Percentiles rank a stretch among this genome's conserved stretches.
phyloP scores from a whole-genome alignment of 129 eudicot genomes.

The sunflower (Helianthus annuus) region HanXRQr2.0-SUNRISE NC_035443.2:130679441-130679940 shows the following conservation, averaged over 20 bases:
- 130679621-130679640: neutral
- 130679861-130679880: slow-evolving; percentile 33
- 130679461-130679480: slow-evolving; percentile 38
- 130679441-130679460: slow-evolving; percentile 28
- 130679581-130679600: too few species aligned
- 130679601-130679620: too few species aligned
- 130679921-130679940: slow-evolving; percentile 47
- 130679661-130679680: neutral
- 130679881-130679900: slow-evolving; percentile 50
- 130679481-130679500: slow-evolving; percentile 39
- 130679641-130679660: neutral
- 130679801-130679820: slow-evolving; percentile 43
- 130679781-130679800: slow-evolving; percentile 42
- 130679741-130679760: slow-evolving; percentile 19
- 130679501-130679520: slow-evolving; percentile 59
- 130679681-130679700: slow-evolving; percentile 34
- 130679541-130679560: neutral
- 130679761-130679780: neutral
- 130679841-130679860: slow-evolving; percentile 50
- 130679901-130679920: slow-evolving; percentile 57
- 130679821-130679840: slow-evolving; percentile 48
- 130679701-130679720: slow-evolving; percentile 56
- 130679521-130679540: slow-evolving; percentile 47
- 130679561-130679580: too few species aligned
- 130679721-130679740: slow-evolving; percentile 37